These are phyloP conservation scores for Marsdenia floribunda DNA, from an alignment of 257 asterid species.

Conservation along the genomic window DNA sequence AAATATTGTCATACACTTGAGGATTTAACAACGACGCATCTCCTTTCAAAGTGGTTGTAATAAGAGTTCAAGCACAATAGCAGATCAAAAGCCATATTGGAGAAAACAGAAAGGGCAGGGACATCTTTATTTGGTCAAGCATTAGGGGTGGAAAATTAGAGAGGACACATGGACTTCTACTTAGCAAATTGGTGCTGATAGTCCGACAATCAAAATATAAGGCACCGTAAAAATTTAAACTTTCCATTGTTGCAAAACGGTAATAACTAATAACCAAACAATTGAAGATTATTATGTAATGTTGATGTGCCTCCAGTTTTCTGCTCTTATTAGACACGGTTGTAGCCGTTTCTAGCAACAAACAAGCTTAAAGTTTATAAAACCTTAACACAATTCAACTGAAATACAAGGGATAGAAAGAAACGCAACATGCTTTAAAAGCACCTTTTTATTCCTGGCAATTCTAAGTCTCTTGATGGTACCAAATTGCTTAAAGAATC, in stretches of 20 bases:
- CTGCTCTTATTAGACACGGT: background rate
- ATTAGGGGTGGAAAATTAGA: background rate
- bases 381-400: background rate
- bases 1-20: background rate
- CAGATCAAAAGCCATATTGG: background rate
- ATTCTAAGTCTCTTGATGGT: constrained; percentile 71
- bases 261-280: background rate
- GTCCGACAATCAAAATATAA: background rate
- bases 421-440: background rate
- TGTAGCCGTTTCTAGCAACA: no score
- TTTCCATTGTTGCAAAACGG: background rate
- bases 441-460: constrained; percentile 85
- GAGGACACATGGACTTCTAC: background rate
- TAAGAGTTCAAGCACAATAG: background rate
- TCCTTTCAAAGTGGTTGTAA: background rate
- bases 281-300: background rate
- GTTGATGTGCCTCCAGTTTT: background rate
- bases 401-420: background rate
- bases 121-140: background rate
- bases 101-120: background rate
- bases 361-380: background rate
- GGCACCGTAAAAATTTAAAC: background rate
- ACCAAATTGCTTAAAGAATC: constrained; percentile 92
- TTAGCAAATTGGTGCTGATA: background rate
- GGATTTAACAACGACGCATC: background rate